Evolutionary conservation across 2,329 filamentous ascomycete species (phyloP), one percentile per base, ranked within the genome.

Genomic region (Aureobasidium sp.): DNA sequence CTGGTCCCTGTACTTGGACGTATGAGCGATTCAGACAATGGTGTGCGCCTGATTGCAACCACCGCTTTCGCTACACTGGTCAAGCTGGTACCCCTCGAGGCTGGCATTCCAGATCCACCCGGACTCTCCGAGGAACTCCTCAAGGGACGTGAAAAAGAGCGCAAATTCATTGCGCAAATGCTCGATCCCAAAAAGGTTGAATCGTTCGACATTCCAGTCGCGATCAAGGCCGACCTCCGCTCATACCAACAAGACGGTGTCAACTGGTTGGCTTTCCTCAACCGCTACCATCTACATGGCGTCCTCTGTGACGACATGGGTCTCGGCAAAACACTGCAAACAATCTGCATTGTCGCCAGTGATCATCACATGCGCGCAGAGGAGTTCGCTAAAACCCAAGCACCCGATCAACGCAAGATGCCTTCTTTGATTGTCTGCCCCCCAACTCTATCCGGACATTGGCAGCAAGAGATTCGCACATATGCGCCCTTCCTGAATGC

Each of bases 281-380:
- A 99, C 73, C 92, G 92, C 61, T 99, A 97, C 71, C 93, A 99
- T 69, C 84, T 99, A 1, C 95, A 99, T 68, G 94, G 94, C 51
- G 96, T 99, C 73, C 89, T 99, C 62, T 99, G 94, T 71, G 94
- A 99, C 69, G 94, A 99, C 73, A 99, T 99, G 94, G 94, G 94
- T 69, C 87, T 99, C 29, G 94, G 94, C 53, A 99, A 99, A 77
- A 99, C 94, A 1, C 78, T 99, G 11, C 94, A 99, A 73, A 99
- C 95, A 0, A 84, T 99, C 23, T 99, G 94, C 74, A 99, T 99
- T 69, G 92, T 99, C 45, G 93, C 94, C 10, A 97, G 92, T 74
- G 94, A 99, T 71, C 94, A 99, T 70, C 93, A 99, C 72, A 81
- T 95, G 70, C 86, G 94, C 63, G 90, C 90, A 0, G 90, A 96